Evolutionary conservation across 2,329 filamentous ascomycete genomes (phyloP).

Genomic region (Hirsutella thompsonii): DNA sequence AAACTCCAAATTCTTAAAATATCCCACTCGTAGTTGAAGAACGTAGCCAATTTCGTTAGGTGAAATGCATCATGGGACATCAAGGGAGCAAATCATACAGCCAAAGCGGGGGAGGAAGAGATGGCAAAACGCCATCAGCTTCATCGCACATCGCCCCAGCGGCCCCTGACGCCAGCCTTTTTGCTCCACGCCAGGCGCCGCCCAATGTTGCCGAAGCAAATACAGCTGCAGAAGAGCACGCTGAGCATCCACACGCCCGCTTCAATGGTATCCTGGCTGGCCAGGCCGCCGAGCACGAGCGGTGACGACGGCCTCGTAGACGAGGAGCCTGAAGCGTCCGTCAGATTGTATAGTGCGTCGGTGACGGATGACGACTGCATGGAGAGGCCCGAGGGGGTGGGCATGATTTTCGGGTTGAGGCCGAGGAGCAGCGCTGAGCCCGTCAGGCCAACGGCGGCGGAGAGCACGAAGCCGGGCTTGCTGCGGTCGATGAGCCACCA

Average conservation of each 20-base stretch:
- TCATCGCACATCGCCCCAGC: slow-evolving; percentile 31
- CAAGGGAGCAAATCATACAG: too few species aligned
- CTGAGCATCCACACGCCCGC: slow-evolving; percentile 82
- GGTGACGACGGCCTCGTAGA: neutral
- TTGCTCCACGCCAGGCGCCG: slow-evolving; percentile 51
- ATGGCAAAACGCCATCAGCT: neutral
- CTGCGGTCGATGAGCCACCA: slow-evolving; percentile 97
- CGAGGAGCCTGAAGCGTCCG: neutral
- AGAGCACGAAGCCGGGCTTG: slow-evolving; percentile 70
- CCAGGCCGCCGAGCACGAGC: slow-evolving; percentile 33
- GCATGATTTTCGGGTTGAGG: slow-evolving; percentile 67
- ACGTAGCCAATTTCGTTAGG: too few species aligned
- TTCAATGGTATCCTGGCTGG: slow-evolving; percentile 51
- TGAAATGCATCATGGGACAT: too few species aligned
- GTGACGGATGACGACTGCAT: slow-evolving; percentile 11
- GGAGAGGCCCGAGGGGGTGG: slow-evolving; percentile 41
- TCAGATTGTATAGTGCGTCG: neutral
- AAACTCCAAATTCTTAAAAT: too few species aligned
- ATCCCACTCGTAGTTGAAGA: too few species aligned
- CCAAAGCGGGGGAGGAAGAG: too few species aligned
- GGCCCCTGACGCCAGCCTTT: slow-evolving; percentile 23
- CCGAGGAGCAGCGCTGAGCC: slow-evolving; percentile 65
- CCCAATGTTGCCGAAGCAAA: slow-evolving; percentile 95
- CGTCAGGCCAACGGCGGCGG: slow-evolving; percentile 55
- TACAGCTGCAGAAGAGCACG: slow-evolving; percentile 85